phyloP scores from a whole-genome alignment of 345 rosid species.

The Eucalyptus viminalis region DNA sequence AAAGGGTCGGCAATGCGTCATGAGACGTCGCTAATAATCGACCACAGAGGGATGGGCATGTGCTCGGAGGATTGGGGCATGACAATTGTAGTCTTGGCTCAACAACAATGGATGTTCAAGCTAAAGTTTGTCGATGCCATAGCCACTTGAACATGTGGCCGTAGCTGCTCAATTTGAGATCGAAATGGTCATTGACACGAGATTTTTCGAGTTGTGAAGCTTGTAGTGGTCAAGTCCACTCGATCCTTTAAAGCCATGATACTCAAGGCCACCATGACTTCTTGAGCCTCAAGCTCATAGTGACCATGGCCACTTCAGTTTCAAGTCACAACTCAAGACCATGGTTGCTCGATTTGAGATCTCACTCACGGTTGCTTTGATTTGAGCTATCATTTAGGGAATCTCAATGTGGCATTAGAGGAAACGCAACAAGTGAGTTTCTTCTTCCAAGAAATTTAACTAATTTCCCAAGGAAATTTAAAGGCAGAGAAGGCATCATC shows the following conservation, averaged over 20 bases:
- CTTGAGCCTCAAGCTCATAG: not conserved
- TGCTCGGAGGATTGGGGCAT: no score
- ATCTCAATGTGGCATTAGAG: no score
- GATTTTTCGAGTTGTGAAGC: not conserved
- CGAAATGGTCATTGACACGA: not conserved
- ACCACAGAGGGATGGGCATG: accelerated
- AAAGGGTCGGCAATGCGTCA: no score
- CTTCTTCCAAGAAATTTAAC: not conserved
- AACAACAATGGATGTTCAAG: not conserved
- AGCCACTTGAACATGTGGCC: not conserved
- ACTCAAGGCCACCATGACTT: not conserved
- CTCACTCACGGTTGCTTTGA: not conserved
- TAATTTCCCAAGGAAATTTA: not conserved
- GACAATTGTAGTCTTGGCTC: not conserved
- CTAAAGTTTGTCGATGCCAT: not conserved
- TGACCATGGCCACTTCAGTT: not conserved
- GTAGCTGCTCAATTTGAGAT: not conserved
- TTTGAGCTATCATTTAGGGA: no score
- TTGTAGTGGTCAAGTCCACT: not conserved
- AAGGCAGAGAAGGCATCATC: not conserved
- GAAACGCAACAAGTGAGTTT: no score
- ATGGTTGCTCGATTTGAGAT: not conserved
- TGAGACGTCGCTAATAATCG: no score
- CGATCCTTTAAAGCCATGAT: not conserved
- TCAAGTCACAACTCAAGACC: not conserved